Conservation (phyloP, 2,329 filamentous ascomycete genomes). For the Phoma sp. region DNA sequence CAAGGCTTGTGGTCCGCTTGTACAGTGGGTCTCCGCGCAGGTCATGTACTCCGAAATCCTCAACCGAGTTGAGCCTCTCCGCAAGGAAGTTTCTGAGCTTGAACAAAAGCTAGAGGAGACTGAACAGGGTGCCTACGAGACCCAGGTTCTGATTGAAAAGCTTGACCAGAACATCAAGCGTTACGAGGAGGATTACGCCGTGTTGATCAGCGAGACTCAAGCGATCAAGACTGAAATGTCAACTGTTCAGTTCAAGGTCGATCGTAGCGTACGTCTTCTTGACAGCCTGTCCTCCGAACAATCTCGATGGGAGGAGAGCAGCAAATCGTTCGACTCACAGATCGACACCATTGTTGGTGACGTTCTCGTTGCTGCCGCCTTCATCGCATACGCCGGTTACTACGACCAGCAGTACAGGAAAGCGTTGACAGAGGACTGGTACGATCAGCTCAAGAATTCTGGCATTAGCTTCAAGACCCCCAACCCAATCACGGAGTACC, state of each 20-base stretch:
- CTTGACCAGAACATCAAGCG: constrained; percentile 90
- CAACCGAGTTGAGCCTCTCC: constrained; percentile 88
- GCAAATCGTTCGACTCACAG: constrained; percentile 97
- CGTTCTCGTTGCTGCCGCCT: constrained; percentile 93
- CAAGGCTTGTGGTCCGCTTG: constrained; percentile 94
- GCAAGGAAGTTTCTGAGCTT: constrained; percentile 85
- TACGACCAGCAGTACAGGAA: constrained; percentile 99
- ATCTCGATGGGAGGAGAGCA: constrained; percentile 93
- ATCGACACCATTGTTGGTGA: constrained; percentile 96
- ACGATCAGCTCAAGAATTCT: constrained; percentile 90
- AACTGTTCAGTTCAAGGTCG: constrained; percentile 96
- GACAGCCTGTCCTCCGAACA: constrained; percentile 95
- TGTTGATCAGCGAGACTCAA: constrained; percentile 94
- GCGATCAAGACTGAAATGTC: constrained; percentile 98
- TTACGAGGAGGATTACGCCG: constrained; percentile 96
- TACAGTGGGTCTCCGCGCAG: constrained; percentile 96
- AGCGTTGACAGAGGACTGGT: constrained; percentile 97
- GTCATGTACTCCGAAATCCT: constrained; percentile 98
- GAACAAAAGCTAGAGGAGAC: constrained; percentile 91
- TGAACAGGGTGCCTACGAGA: constrained; percentile 90
- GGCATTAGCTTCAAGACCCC: constrained; percentile 91
- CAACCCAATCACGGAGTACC: constrained; percentile 93
- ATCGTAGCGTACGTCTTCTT: constrained; percentile 90
- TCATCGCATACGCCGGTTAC: constrained; percentile 94
- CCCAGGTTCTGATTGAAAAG: constrained; percentile 82